These are phyloP conservation scores for Globisporangium carolinianum DNA, from an alignment of 352 stramenopile species.

Conservation along the genomic window DNA sequence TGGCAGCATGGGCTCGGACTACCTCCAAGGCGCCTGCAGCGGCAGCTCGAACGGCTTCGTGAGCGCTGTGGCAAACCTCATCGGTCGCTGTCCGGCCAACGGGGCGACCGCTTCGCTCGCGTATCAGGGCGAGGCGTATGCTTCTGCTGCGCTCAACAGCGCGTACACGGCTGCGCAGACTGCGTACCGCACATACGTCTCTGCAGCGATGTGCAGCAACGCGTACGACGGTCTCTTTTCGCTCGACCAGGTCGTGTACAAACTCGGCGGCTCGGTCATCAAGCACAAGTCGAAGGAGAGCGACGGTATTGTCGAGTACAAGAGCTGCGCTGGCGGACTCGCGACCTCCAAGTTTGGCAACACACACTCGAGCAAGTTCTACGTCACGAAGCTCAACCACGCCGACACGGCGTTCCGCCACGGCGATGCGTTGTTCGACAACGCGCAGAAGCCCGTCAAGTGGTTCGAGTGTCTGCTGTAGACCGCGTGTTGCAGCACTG, in stretches of 20 bases:
- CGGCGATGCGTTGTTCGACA: conserved; percentile 42
- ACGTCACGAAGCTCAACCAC: conserved; percentile 60
- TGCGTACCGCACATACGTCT: conserved; percentile 23
- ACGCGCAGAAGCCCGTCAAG: conserved; percentile 48
- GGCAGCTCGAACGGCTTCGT: conserved; percentile 19
- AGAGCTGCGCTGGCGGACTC: conserved; percentile 41
- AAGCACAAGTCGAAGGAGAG: conserved; percentile 13
- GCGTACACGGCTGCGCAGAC: conserved; percentile 25
- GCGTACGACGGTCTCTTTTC: conserved; percentile 30
- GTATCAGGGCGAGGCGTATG: conserved; percentile 25
- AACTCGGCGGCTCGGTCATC: conserved; percentile 9
- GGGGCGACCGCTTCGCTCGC: no score
- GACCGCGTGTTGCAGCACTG: no score
- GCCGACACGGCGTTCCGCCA: conserved; percentile 56
- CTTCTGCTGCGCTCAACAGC: conserved; percentile 12
- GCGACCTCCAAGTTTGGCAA: conserved; percentile 23
- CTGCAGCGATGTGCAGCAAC: conserved; percentile 35
- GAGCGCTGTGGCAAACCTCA: conserved; percentile 20
- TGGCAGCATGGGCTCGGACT: conserved; percentile 44
- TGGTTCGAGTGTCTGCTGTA: conserved; percentile 48
- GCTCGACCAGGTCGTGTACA: conserved; percentile 20
- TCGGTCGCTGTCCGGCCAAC: conserved; percentile 23
- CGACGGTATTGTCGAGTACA: conserved; percentile 37
- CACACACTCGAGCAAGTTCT: conserved; percentile 38
- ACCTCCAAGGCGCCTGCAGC: conserved; percentile 23